These are phyloP conservation scores for Gelatoporia subvermispora DNA, from an alignment of 768 basidiomycete genomes.

Conservation along the genomic window DNA sequence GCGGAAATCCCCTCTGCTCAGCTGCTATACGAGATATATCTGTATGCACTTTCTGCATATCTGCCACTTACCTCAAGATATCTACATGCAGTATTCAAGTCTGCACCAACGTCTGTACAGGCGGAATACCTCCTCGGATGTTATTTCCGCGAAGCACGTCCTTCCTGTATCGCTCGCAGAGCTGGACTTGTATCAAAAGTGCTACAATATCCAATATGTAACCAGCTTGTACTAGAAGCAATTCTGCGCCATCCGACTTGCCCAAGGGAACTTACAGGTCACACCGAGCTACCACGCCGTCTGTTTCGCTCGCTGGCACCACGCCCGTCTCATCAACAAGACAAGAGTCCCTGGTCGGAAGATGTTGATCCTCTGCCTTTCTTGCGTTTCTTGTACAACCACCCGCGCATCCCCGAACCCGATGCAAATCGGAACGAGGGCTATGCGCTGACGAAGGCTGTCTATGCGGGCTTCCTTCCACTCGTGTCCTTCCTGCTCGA, in stretches of 20 bases:
- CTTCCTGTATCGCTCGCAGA: neutral
- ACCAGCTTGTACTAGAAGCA: conserved; percentile 36
- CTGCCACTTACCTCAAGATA: conserved; percentile 57
- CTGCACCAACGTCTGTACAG: conserved; percentile 51
- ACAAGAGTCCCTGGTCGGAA: conserved; percentile 34
- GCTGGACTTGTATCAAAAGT: conserved; percentile 37
- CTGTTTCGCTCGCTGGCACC: conserved; percentile 54
- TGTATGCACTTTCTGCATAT: conserved; percentile 56
- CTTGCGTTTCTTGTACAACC: conserved; percentile 50
- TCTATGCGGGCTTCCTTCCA: conserved; percentile 55
- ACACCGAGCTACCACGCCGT: conserved; percentile 56
- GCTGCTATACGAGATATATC: conserved; percentile 79
- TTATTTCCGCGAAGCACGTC: conserved; percentile 13
- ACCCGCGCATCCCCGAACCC: conserved; percentile 35
- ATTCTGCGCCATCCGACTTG: conserved; percentile 33
- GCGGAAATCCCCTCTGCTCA: conserved; percentile 22
- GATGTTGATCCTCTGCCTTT: conserved; percentile 59
- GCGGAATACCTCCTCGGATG: conserved; percentile 60
- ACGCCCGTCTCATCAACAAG: conserved; percentile 2
- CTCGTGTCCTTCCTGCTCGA: conserved; percentile 69
- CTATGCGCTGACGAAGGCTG: conserved; percentile 79
- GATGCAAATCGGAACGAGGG: conserved; percentile 68
- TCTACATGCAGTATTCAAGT: conserved; percentile 49
- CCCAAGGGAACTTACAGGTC: conserved; percentile 1
- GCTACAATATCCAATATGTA: conserved; percentile 51